Base-by-base conservation (phyloP, 2,329 filamentous ascomycete species). In the Immersiporthe knoxdaviesiana region DNA sequence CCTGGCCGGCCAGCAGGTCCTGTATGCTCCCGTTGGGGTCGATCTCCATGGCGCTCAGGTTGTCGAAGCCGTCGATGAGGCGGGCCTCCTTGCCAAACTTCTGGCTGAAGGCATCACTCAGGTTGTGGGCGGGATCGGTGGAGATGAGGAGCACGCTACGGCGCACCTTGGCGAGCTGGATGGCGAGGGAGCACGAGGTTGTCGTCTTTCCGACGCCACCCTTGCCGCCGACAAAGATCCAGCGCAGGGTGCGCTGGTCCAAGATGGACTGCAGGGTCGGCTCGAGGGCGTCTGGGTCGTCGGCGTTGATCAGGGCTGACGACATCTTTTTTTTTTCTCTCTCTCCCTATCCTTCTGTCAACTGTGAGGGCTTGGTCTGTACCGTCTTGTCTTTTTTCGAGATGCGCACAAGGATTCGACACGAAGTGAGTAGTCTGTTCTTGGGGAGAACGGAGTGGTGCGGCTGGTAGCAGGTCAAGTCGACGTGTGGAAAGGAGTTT, bases 41-140 rank as follows among this genome's bases (percentile, higher is more conserved):
- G 76, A 99, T 98, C 82, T 99, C 96, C 96, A 99, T 99, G 72
- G 96, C 96, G 78, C 93, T 97, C 74, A 99, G 85, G 81, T 97
- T 97, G 44, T 91, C 89, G 78, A 97, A 97, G 74, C 96, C 96
- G 75, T 97, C 91, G 73, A 99, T 87, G 52, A 97, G 89, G 72
- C 94, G 90, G 66, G 96, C 96, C 81, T 99, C 96, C 85, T 99
- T 99, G 84, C 96, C 96, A 78, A 99, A 99, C 84, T 99, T 99
- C 82, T 99, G 95, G 74, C 93, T 93, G 82, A 99, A 99, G 71
- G 96, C 96, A 83, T 99, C 96, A 75, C 92, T 96, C 72, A 99
- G 87, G 83, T 99, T 99, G 87, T 99, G 96, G 65, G 96, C 96
- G 66, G 96, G 96, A 81, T 99, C 96, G 76, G 96, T 99, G 52